A percentile compares a stretch with the other conserved stretches of the same genome.
These are phyloP conservation scores for Spinellus fusiger DNA, from an alignment of 192 early-diverging fungal species.

Conservation along the genomic window DNA sequence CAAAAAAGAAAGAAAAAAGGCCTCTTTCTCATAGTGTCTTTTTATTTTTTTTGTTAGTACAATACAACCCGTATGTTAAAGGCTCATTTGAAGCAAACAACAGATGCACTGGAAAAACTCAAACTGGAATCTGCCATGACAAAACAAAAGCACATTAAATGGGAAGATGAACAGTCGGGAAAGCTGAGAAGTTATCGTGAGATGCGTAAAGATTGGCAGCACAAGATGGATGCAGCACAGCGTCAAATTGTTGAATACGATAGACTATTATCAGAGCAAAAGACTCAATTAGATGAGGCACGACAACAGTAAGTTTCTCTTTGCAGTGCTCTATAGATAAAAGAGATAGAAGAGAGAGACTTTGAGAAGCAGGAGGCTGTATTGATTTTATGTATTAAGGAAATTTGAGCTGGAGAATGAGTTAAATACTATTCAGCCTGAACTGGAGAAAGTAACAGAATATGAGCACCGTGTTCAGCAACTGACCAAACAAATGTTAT, in stretches of 20 bases:
- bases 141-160: constrained; percentile 47
- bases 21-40: too few species aligned
- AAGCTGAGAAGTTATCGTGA: constrained; percentile 44
- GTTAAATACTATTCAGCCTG: constrained; percentile 37
- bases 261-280: constrained; percentile 22
- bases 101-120: constrained; percentile 36
- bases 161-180: constrained; percentile 45
- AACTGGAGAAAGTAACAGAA: constrained; percentile 39
- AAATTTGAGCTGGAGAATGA: constrained; percentile 41
- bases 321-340: neutral
- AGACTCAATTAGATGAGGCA: constrained; percentile 20
- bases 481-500: constrained; percentile 42
- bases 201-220: constrained; percentile 41
- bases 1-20: neutral
- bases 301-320: constrained; percentile 17
- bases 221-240: constrained; percentile 31
- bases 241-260: constrained; percentile 34
- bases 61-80: constrained; percentile 43
- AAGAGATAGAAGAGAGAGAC: neutral
- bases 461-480: constrained; percentile 44
- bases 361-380: neutral
- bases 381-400: constrained; percentile 12
- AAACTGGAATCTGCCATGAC: constrained; percentile 36
- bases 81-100: constrained; percentile 38
- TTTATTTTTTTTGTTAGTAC: constrained; percentile 23